Base-by-base conservation (phyloP, 805 yeast species). In the Sugiyamaella qingdaonensis region DNA sequence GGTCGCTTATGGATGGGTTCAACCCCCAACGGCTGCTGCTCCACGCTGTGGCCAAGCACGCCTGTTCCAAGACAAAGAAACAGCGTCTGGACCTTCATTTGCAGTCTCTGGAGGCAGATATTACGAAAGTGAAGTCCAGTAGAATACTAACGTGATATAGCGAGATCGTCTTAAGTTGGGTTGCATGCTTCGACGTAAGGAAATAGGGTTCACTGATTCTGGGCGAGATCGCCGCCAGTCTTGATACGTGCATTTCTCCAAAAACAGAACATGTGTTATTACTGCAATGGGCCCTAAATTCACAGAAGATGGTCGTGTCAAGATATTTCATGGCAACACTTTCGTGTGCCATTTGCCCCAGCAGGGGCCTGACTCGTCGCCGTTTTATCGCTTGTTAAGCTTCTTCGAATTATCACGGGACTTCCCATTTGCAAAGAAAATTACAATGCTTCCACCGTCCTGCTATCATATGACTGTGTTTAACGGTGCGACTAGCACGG, bases 401-500 rank as follows among this genome's bases (percentile, higher is more conserved):
- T 24, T 34, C 10, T 48, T 34, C n/a, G 21, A 31, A 11, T 21
- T 14, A 4, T 35, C 45, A 16, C 10, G 45, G 29, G 35, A 29
- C 33, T 48, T 48, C 14, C 13, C 39, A 14, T 48, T 48, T 37
- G 31, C 19, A 8, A 21, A 34, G 11, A 48, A 48, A 24, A 48
- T 48, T 11, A 48, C 51, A 3, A 48, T 48, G 51, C 39, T 48
- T 7, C 51, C 51, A 16, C 43, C 51, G 19, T 48, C 51, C 3
- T 35, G 51, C 41, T 48, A 48, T 34, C 51, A 48, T 48, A 48
- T 48, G 51, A 48, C 51, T 2, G 18, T 48, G 24, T 48, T 35
- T 14, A 14, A 35, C 18, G 51, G 51, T 7, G 45, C 51, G 9
- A 48, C 34, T 18, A n/a, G 34, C 24, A 34, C 41, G 3, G 46